Conservation (phyloP, 2,329 filamentous ascomycete genomes). For the Thelonectria olida region DNA sequence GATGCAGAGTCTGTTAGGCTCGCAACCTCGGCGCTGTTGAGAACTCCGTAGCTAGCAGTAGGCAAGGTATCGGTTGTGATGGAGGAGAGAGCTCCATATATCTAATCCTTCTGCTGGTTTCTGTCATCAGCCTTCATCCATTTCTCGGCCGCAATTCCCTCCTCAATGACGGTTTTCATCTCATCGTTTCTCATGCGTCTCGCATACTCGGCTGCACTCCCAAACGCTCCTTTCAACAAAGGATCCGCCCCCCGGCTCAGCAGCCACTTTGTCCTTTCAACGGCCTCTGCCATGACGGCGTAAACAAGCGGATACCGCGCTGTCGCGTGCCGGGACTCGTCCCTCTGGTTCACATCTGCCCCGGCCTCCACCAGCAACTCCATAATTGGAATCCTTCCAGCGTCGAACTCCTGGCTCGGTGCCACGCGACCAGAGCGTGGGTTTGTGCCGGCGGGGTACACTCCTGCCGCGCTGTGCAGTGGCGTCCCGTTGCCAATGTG, state of each 20-base stretch:
- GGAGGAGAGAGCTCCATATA: conserved; percentile 13
- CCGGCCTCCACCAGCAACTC: conserved; percentile 20
- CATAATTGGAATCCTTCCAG: conserved; percentile 27
- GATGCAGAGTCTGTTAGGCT: background rate
- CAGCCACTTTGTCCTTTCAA: conserved; percentile 31
- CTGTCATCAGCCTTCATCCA: background rate
- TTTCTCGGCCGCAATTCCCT: background rate
- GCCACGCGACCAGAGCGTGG: background rate
- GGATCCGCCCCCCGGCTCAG: conserved; percentile 29
- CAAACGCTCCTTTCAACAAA: conserved; percentile 16
- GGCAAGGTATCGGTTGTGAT: conserved; percentile 22
- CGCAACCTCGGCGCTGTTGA: conserved; percentile 12
- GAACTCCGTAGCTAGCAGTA: conserved; percentile 2
- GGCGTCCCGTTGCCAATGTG: conserved; percentile 25
- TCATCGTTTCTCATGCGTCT: conserved; percentile 8
- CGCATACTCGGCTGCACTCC: conserved; percentile 25
- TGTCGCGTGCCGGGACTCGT: conserved; percentile 10
- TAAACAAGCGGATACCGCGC: conserved; percentile 27
- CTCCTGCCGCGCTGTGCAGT: conserved; percentile 26
- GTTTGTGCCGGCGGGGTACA: conserved; percentile 3
- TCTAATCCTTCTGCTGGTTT: background rate
- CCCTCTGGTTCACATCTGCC: conserved; percentile 23
- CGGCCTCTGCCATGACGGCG: conserved; percentile 30
- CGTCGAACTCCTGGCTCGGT: conserved; percentile 18
- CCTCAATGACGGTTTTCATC: conserved; percentile 26